Percentiles rank a stretch among this genome's conserved stretches.
Evolutionary conservation across 495 filamentous ascomycete genomes (phyloP).

Genomic region (Beverwykella pulmonaria): DNA sequence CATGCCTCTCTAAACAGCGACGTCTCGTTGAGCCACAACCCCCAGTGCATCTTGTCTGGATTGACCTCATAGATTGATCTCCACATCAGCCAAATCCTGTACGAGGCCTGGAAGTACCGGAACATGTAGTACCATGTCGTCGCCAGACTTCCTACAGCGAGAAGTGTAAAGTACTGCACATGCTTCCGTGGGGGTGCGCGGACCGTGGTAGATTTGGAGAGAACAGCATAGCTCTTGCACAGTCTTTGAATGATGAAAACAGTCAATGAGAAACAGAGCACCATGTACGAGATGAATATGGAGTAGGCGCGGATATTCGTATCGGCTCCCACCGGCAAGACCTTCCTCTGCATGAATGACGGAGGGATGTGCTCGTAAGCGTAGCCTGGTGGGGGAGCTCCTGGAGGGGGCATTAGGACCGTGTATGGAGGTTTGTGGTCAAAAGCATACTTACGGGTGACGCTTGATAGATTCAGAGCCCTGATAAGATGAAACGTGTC

Average conservation of each 20-base stretch:
- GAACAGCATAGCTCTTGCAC: slow-evolving; percentile 13
- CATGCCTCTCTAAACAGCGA: slow-evolving; percentile 39
- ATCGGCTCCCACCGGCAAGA: slow-evolving; percentile 18
- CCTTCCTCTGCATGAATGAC: slow-evolving; percentile 12
- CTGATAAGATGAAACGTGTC: slow-evolving; percentile 26
- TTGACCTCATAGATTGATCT: slow-evolving; percentile 12
- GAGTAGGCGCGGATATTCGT: slow-evolving; percentile 26
- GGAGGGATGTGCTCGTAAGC: slow-evolving; percentile 16
- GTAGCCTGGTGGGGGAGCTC: slow-evolving; percentile 12
- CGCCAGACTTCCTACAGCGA: slow-evolving; percentile 26
- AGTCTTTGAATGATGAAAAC: slow-evolving; percentile 30
- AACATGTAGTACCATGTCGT: slow-evolving; percentile 38
- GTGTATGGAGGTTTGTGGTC: not conserved
- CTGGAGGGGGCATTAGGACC: slow-evolving; percentile 30
- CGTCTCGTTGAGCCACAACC: slow-evolving; percentile 34
- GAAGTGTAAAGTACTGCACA: slow-evolving; percentile 21
- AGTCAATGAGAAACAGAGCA: slow-evolving; percentile 33
- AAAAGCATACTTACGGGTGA: not conserved
- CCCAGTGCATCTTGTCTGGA: slow-evolving; percentile 25
- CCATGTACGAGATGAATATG: slow-evolving; percentile 35
- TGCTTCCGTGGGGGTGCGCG: slow-evolving; percentile 10
- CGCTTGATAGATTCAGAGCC: not conserved
- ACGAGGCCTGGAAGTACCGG: slow-evolving; percentile 32
- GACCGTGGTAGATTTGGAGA: slow-evolving; percentile 19
- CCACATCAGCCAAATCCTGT: slow-evolving; percentile 30